A percentile compares a stretch with the other conserved stretches of the same genome.
These are phyloP conservation scores for Alternaria sp. DNA, from an alignment of 2,329 filamentous ascomycete species.

Conservation along the genomic window DNA sequence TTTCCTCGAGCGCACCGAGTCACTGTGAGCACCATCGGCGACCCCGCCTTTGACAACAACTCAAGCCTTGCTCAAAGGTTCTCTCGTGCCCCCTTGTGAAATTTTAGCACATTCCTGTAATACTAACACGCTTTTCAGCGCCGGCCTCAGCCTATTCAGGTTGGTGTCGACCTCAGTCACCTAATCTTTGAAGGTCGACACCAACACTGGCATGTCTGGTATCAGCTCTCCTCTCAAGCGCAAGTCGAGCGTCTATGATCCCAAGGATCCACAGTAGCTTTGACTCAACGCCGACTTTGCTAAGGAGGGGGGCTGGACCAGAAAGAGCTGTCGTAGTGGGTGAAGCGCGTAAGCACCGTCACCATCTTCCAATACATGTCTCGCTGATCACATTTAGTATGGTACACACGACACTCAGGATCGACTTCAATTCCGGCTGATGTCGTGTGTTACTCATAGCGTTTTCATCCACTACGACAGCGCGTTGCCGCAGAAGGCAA, in stretches of 20 bases:
- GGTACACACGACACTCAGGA: background rate
- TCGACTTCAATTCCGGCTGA: constrained; percentile 25
- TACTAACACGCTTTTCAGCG: constrained; percentile 1
- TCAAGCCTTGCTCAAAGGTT: constrained; percentile 11
- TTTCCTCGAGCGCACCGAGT: background rate
- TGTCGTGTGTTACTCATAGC: constrained; percentile 16
- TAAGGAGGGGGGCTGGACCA: constrained; percentile 13
- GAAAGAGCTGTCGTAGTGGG: constrained; percentile 34
- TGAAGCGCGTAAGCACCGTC: constrained; percentile 39
- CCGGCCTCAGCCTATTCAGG: background rate
- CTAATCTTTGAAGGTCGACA: background rate
- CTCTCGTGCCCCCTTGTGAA: background rate
- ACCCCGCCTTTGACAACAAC: constrained; percentile 15
- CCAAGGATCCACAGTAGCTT: constrained; percentile 25
- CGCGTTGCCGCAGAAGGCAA: constrained; percentile 42
- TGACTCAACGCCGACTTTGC: constrained; percentile 14
- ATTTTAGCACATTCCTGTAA: background rate
- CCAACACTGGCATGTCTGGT: background rate
- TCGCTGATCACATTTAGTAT: constrained; percentile 36
- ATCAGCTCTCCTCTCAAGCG: background rate
- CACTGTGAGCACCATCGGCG: background rate
- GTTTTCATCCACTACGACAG: constrained; percentile 50
- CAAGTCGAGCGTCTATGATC: constrained; percentile 6
- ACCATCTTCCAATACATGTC: background rate
- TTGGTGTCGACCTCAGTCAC: background rate